Evolutionary conservation across 2,329 filamentous ascomycete species (phyloP).

Genomic region (Colletotrichum orchidophilum): DNA sequence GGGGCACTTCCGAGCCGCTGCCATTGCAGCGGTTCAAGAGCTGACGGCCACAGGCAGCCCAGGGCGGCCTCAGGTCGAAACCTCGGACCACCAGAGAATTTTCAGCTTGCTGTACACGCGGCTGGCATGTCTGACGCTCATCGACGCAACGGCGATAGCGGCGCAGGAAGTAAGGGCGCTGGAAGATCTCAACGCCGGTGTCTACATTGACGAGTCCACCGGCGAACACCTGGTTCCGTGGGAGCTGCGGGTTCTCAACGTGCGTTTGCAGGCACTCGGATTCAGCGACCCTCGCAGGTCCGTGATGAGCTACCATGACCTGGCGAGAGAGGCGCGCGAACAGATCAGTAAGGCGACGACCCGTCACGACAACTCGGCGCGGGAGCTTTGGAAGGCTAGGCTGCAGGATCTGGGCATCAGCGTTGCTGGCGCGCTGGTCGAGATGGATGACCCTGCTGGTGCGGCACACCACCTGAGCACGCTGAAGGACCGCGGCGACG

Average conservation of each 20-base stretch:
- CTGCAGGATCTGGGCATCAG: slow-evolving; percentile 79
- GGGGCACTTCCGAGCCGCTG: slow-evolving; percentile 84
- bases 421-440: slow-evolving; percentile 74
- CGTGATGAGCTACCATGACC: slow-evolving; percentile 90
- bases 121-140: slow-evolving; percentile 82
- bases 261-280: slow-evolving; percentile 85
- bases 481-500: slow-evolving; percentile 54
- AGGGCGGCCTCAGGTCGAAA: slow-evolving; percentile 45
- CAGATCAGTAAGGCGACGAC: slow-evolving; percentile 60
- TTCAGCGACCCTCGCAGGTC: slow-evolving; percentile 86
- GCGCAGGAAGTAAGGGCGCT: slow-evolving; percentile 73
- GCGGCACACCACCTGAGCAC: slow-evolving; percentile 77
- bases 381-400: slow-evolving; percentile 74
- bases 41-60: slow-evolving; percentile 52
- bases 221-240: slow-evolving; percentile 81
- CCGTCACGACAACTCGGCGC: slow-evolving; percentile 61
- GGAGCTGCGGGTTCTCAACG: slow-evolving; percentile 83
- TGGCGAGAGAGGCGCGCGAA: slow-evolving; percentile 79
- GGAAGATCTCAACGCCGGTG: slow-evolving; percentile 66
- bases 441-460: slow-evolving; percentile 88
- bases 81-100: slow-evolving; percentile 71
- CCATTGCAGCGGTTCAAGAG: slow-evolving; percentile 71
- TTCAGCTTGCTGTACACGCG: slow-evolving; percentile 84
- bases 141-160: slow-evolving; percentile 76
- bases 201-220: slow-evolving; percentile 64